phyloP scores from a whole-genome alignment of 257 asterid species.

The Solanum corneliomulleri region DNA sequence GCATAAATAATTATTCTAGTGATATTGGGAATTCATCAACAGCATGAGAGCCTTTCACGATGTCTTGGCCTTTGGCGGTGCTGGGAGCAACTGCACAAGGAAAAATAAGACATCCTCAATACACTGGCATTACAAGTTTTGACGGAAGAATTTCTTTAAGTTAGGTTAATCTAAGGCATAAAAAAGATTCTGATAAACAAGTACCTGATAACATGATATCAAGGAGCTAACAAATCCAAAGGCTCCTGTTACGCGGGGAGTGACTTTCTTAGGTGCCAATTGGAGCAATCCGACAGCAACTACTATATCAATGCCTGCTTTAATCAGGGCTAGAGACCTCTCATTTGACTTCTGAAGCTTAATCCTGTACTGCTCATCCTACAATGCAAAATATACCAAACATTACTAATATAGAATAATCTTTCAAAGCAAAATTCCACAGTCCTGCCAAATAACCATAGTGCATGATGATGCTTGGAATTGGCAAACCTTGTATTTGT shows the following conservation, averaged over 20 bases:
- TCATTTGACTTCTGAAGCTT: slow-evolving; percentile 69
- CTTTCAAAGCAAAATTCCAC: background rate
- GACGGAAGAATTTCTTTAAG: background rate
- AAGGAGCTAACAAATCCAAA: slow-evolving; percentile 77
- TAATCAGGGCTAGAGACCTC: slow-evolving; percentile 70
- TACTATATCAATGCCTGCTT: slow-evolving; percentile 71
- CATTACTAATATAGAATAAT: background rate
- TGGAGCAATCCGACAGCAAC: slow-evolving; percentile 97
- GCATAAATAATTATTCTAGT: background rate
- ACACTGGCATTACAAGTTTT: background rate
- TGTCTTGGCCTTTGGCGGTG: slow-evolving; percentile 5
- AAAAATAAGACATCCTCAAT: background rate
- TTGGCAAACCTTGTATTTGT: slow-evolving; percentile 53
- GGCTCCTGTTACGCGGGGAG: slow-evolving; percentile 94
- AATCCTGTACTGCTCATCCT: slow-evolving; percentile 53
- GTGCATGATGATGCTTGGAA: background rate
- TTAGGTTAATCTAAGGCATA: background rate
- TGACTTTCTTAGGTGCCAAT: slow-evolving; percentile 83
- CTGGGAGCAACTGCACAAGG: slow-evolving; percentile 4
- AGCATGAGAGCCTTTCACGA: background rate
- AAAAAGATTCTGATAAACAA: background rate
- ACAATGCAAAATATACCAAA: slow-evolving; percentile 10
- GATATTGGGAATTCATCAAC: background rate
- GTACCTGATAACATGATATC: slow-evolving; percentile 98
- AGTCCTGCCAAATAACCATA: background rate